A percentile compares a stretch with the other conserved stretches of the same genome.
Evolutionary conservation across 768 basidiomycete genomes (phyloP).

Genomic region (Pleurotus ostreatus): DNA sequence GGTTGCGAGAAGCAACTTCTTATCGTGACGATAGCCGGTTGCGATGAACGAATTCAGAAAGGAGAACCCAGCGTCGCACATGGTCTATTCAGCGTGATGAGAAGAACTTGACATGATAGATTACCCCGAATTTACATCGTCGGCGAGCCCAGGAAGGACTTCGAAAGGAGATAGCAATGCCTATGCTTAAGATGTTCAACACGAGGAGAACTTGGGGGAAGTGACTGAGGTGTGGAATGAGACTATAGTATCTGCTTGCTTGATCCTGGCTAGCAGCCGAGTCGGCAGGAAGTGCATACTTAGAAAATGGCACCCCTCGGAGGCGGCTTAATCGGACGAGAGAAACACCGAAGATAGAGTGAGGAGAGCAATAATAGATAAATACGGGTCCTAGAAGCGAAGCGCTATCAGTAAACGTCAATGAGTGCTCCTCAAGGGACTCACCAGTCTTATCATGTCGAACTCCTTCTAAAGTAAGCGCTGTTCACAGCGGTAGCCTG

Average conservation of each 20-base stretch:
- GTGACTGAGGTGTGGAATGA: too few relatives aligned
- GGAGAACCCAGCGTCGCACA: constrained; percentile 3
- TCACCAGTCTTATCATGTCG: not conserved
- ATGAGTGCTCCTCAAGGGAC: not conserved
- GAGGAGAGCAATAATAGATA: constrained; percentile 2
- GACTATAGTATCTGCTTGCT: too few relatives aligned
- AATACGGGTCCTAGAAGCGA: not conserved
- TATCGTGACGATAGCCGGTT: not conserved
- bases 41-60: not conserved
- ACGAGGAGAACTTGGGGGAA: too few relatives aligned
- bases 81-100: not conserved
- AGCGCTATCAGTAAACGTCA: not conserved
- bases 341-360: not conserved
- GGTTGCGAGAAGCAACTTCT: not conserved
- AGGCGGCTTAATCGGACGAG: not conserved
- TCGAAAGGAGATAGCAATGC: too few relatives aligned
- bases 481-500: constrained; percentile 87
- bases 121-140: too few relatives aligned
- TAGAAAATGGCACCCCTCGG: too few relatives aligned
- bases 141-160: too few relatives aligned
- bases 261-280: too few relatives aligned
- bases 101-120: not conserved
- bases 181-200: too few relatives aligned
- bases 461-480: constrained; percentile 61
- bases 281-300: too few relatives aligned